A percentile compares a stretch with the other conserved stretches of the same genome.
Evolutionary conservation across 2,329 filamentous ascomycete species (phyloP).

Genomic region (Fusarium siculi): DNA sequence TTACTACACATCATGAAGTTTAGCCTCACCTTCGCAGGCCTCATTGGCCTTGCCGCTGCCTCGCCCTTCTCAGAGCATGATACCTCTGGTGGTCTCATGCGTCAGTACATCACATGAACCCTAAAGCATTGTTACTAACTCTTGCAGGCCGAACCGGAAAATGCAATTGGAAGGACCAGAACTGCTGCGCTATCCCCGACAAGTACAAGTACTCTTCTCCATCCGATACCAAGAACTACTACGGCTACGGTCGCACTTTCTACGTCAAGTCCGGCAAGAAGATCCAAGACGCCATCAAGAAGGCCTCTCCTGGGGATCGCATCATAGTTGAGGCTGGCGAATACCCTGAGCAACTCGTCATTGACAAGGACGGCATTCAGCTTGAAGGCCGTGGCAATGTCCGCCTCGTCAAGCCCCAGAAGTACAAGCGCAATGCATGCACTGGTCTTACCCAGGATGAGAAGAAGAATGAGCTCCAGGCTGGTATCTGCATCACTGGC

Average conservation of each 20-base stretch:
- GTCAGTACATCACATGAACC: not conserved
- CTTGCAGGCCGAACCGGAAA: constrained; percentile 7
- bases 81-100: not conserved
- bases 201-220: not conserved
- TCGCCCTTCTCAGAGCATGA: constrained; percentile 24
- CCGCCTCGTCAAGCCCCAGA: constrained; percentile 39
- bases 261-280: constrained; percentile 33
- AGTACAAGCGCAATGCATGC: constrained; percentile 44
- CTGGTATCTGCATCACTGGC: constrained; percentile 51
- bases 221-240: not conserved
- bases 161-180: constrained; percentile 31
- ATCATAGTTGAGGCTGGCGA: constrained; percentile 49
- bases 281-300: constrained; percentile 48
- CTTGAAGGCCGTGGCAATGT: constrained; percentile 45
- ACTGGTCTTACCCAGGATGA: constrained; percentile 44
- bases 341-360: constrained; percentile 50
- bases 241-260: constrained; percentile 18
- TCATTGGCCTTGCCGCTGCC: constrained; percentile 15
- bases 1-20: constrained; percentile 17
- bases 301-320: constrained; percentile 43
- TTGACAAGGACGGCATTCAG: constrained; percentile 48
- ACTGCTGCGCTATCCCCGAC: constrained; percentile 19
- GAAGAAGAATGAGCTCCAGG: constrained; percentile 16
- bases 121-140: not conserved
- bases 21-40: not conserved